Evolutionary conservation across 2,329 filamentous ascomycete genomes (phyloP).

Genomic region (Parastagonospora nodorum): DNA sequence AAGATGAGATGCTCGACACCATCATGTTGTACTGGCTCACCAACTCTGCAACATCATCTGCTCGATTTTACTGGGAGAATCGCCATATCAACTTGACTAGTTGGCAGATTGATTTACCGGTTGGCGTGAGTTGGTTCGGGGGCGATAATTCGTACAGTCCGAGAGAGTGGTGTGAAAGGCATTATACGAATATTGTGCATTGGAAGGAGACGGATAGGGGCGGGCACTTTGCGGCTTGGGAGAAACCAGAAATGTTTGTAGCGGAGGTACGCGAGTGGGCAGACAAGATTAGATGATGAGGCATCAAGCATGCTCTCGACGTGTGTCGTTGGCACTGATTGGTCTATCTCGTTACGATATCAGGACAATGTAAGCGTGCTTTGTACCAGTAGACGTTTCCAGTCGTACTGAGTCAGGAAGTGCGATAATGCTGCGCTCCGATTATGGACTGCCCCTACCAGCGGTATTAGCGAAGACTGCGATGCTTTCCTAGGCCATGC

Average conservation of each 20-base stretch:
- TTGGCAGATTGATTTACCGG: constrained; percentile 24
- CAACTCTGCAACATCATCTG: constrained; percentile 30
- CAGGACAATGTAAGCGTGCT: too few species aligned
- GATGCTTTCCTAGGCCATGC: too few species aligned
- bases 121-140: constrained; percentile 20
- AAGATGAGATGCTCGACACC: constrained; percentile 32
- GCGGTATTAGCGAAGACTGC: too few species aligned
- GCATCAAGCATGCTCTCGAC: not conserved
- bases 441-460: too few species aligned
- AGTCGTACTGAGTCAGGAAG: too few species aligned
- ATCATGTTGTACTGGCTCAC: constrained; percentile 33
- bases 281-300: constrained; percentile 5
- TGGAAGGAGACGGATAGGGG: constrained; percentile 43
- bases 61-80: constrained; percentile 28
- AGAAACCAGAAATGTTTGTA: constrained; percentile 57
- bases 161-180: constrained; percentile 13
- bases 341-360: too few species aligned
- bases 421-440: too few species aligned
- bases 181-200: constrained; percentile 42
- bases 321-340: too few species aligned
- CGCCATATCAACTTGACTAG: constrained; percentile 20
- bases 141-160: constrained; percentile 13
- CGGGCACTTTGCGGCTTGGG: constrained; percentile 64
- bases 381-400: too few species aligned
- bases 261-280: constrained; percentile 44